Evolutionary conservation across 208 protist genomes (phyloP).

Genomic region (Crithidia thermophila): DNA sequence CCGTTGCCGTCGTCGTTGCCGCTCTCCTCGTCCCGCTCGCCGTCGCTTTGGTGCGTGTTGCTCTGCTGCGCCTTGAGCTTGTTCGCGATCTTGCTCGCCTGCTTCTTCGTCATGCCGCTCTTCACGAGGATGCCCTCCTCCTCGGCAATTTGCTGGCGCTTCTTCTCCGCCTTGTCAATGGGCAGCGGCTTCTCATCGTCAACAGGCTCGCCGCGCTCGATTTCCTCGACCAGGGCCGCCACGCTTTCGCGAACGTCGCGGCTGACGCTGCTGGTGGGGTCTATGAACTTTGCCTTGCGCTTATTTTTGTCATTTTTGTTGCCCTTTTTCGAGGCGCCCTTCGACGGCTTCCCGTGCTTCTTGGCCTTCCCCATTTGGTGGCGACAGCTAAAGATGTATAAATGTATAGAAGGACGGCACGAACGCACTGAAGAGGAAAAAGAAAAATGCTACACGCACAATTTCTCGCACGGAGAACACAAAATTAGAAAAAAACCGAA

Average conservation of each 20-base stretch:
- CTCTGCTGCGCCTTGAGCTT: slow-evolving; percentile 41
- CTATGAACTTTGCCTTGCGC: slow-evolving; percentile 58
- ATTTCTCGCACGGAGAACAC: background rate
- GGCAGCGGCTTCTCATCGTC: slow-evolving; percentile 10
- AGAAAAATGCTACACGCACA: background rate
- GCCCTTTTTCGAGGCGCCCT: slow-evolving; percentile 43
- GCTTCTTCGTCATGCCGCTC: slow-evolving; percentile 70
- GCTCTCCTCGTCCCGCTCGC: slow-evolving; percentile 46
- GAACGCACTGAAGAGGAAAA: background rate
- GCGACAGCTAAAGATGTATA: slow-evolving; percentile 5
- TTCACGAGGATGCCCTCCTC: slow-evolving; percentile 62
- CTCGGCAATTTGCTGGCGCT: slow-evolving; percentile 35
- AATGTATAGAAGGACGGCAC: background rate
- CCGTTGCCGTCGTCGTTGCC: slow-evolving; percentile 43
- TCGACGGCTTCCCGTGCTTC: slow-evolving; percentile 51
- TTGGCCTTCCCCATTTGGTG: slow-evolving; percentile 44
- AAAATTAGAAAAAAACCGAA: background rate
- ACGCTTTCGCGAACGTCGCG: slow-evolving; percentile 51
- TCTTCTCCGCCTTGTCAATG: slow-evolving; percentile 33
- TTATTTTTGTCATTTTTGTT: slow-evolving; percentile 62
- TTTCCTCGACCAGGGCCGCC: slow-evolving; percentile 56
- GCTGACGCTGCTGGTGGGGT: slow-evolving; percentile 63
- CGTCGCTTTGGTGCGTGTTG: slow-evolving; percentile 43
- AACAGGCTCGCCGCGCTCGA: slow-evolving; percentile 38
- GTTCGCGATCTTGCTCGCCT: slow-evolving; percentile 54